phyloP scores from a whole-genome alignment of 2,329 filamentous ascomycete genomes.

The Alternaria sp. region DNA sequence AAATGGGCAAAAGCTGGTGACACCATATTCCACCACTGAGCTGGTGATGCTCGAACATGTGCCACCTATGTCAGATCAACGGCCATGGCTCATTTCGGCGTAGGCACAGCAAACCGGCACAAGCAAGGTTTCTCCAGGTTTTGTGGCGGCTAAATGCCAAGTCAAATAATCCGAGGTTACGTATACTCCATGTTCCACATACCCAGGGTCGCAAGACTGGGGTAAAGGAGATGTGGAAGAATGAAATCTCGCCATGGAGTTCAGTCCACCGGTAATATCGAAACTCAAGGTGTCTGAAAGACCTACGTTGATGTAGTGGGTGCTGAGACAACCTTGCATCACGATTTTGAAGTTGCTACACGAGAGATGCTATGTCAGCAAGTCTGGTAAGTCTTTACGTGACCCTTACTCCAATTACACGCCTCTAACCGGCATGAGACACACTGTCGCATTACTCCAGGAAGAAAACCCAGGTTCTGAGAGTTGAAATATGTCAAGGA shows the following conservation, averaged over 20 bases:
- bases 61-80: slow-evolving; percentile 8
- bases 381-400: background rate
- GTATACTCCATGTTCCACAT: background rate
- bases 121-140: slow-evolving; percentile 13
- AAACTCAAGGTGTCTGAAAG: background rate
- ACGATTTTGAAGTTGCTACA: background rate
- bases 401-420: background rate
- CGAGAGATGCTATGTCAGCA: background rate
- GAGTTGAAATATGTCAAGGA: too few relatives aligned
- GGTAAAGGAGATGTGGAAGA: background rate
- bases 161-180: background rate
- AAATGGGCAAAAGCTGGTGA: background rate
- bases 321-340: background rate
- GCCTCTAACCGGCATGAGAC: background rate
- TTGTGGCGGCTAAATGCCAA: slow-evolving; percentile 8
- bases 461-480: too few relatives aligned
- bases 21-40: slow-evolving; percentile 22
- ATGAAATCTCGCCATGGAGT: background rate
- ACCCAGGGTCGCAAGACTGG: background rate
- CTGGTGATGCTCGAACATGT: slow-evolving; percentile 14
- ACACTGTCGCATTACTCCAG: background rate
- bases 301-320: background rate
- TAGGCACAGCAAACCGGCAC: background rate
- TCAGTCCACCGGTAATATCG: background rate
- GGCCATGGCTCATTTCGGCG: background rate